Evolutionary conservation across 208 protist genomes (phyloP).

Genomic region (Acanthamoeba royreba): DNA sequence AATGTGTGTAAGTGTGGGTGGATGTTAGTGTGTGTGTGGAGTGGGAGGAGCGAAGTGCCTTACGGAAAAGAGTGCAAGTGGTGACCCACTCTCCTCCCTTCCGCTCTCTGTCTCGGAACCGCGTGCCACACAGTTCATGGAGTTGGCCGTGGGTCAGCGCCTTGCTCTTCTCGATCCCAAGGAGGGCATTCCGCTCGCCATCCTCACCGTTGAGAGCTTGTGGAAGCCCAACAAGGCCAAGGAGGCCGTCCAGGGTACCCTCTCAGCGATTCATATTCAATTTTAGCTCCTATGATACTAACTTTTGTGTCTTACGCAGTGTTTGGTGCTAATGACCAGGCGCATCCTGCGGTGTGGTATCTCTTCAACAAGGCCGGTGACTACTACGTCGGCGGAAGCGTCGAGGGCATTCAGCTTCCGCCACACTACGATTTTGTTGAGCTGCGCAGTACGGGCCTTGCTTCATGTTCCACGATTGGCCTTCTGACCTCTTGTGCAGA

Average conservation of each 20-base stretch:
- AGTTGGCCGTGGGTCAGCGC: background rate
- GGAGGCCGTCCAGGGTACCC: slow-evolving; percentile 46
- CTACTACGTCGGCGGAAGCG: slow-evolving; percentile 76
- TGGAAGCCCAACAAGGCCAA: slow-evolving; percentile 47
- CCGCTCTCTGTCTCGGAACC: background rate
- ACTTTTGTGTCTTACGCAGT: slow-evolving; percentile 10
- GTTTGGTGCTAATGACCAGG: slow-evolving; percentile 62
- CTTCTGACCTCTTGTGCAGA: background rate
- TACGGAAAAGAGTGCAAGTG: background rate
- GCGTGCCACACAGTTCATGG: background rate
- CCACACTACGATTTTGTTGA: slow-evolving; percentile 53
- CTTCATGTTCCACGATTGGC: background rate
- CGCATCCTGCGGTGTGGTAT: slow-evolving; percentile 62
- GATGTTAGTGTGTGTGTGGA: too few relatives aligned
- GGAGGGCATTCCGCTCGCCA: slow-evolving; percentile 23
- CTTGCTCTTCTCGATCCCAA: slow-evolving; percentile 13
- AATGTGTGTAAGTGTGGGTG: too few relatives aligned
- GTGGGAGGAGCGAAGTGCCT: background rate
- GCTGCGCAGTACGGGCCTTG: slow-evolving; percentile 16
- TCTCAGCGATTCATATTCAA: background rate
- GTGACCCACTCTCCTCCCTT: background rate
- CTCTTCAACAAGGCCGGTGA: slow-evolving; percentile 76
- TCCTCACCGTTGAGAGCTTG: slow-evolving; percentile 35
- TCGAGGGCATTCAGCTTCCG: slow-evolving; percentile 61
- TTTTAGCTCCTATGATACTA: background rate